Base-by-base conservation (phyloP, 108 stramenopile genomes). In the Hondaea fermentalgiana region DNA sequence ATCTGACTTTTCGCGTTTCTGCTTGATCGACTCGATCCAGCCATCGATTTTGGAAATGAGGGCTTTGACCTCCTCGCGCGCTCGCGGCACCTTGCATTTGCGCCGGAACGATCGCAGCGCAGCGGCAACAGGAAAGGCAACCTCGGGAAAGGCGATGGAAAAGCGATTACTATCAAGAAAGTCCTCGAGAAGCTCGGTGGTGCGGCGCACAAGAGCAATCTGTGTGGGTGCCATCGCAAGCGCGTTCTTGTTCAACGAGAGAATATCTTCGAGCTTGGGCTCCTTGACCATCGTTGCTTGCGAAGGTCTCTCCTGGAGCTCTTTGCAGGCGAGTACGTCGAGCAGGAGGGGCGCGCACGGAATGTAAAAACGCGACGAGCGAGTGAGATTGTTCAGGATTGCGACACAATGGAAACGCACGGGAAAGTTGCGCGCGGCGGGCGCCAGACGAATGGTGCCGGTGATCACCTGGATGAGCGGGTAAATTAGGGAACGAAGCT, bases 321-420 rank as follows among this genome's bases (percentile, higher is more conserved):
- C 98, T 58, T 95, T 95, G 91, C 93, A 90, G 57, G 96, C 95
- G 57, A 98, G 91, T 14, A 95, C 91, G 12, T 96, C 97, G 29
- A 98, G 72, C 87, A 98, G 90, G 60, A 97, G 92, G 53, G 93
- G 92, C 5, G 96, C 94, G 4, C 95, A 96, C 19, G 99, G 99
- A 55, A 98, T 94, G 91, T 96, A 98, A 35, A 91, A 90, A 89
- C 95, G 95, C 1, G 96, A 93, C 3, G 95, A 93, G 14, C 97
- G 96, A 19, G 97, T 97, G 53, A 99, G 91, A 87, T 98, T 97
- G 87, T 98, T 97, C 60, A 97, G 88, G 21, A 97, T 93, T 44
- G 96, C 91, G 55, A 97, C 95, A 89, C 96, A 96, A 89, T 98
- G 97, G 60, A 99, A 92, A 23, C 96, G 94, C 5, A 98, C 92